phyloP scores from a whole-genome alignment of 345 rosid genomes.

The Zanthoxylum bungeanum region DNA sequence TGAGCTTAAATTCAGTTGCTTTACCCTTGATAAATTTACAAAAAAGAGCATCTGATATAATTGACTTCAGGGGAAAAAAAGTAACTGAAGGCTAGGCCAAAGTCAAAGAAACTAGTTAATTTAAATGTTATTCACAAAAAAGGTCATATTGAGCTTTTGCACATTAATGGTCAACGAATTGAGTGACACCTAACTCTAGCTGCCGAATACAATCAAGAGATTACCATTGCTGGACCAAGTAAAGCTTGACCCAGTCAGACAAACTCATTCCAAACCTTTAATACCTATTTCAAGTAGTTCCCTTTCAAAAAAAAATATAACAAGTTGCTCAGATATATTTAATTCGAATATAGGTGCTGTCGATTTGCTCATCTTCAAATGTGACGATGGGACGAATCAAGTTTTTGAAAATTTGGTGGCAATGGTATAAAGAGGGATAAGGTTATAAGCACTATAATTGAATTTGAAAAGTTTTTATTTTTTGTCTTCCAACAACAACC shows the following conservation, averaged over 20 bases:
- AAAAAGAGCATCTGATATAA: constrained; percentile 64
- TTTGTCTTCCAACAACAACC: no score
- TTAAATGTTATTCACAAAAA: constrained; percentile 1
- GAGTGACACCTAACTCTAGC: constrained; percentile 3
- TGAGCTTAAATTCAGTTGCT: constrained; percentile 86
- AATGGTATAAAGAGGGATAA: not conserved
- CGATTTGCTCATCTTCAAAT: no score
- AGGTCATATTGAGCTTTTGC: constrained; percentile 11
- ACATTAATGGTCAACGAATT: not conserved
- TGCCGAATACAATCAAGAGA: not conserved
- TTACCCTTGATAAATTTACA: constrained; percentile 64
- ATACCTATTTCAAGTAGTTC: not conserved
- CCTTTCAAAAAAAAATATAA: no score
- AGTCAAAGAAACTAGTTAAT: constrained; percentile 22
- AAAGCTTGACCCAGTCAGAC: not conserved
- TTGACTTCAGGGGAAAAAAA: constrained; percentile 67
- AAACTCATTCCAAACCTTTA: not conserved
- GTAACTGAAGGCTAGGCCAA: constrained; percentile 58
- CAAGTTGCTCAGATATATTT: no score
- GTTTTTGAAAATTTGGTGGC: not conserved
- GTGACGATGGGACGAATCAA: not conserved
- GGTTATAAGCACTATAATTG: not conserved
- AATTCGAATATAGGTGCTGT: no score
- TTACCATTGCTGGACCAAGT: not conserved
- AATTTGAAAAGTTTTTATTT: no score